Evolutionary conservation across 352 stramenopile species (phyloP), one percentile per base, ranked within the genome.

Genomic region (Pythium oligandrum): DNA sequence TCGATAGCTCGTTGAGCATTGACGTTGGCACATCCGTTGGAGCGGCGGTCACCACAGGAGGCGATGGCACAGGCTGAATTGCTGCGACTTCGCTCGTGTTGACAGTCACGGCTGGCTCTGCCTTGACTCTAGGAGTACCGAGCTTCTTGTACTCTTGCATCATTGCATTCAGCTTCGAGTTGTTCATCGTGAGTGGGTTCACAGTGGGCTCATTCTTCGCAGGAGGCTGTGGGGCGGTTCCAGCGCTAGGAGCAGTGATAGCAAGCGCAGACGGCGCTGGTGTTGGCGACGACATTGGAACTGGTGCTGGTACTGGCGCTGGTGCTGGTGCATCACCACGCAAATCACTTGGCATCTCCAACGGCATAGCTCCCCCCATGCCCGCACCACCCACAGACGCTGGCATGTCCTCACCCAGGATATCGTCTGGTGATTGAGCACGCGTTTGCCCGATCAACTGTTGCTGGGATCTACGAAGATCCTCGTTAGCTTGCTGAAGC

Each of bases 1-100:
- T 87, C 36, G 90, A 97, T 51, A 99, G 59, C 49, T 93, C 80
- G 46, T 83, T 91, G 40, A 95, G 66, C 76, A 95, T 90, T 39
- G 80, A 95, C 46, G 87, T 93, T 1, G 83, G 80, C 5, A 79
- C 73, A 34, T 90, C 79, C 2, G 72, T 42, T 6, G 51, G n/a
- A n/a, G 51, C 55, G 35, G 30, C 44, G 33, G 10, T 50, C 39
- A 12, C n/a, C 43, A 43, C n/a, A 38, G 49, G 34, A 12, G 40
- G 34, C 44, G 56, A 34, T 26, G 61, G 58, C 6, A 43, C 4
- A 6, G 44, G 44, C 17, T 48, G 55, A n/a, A 55, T 46, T 17
- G 56, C 48, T 1, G 42, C 26, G 44, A 4, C 51, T 17, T 47
- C 44, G 1, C 17, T 51, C 10, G 48, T 57, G 31, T 48, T 64